Base-by-base conservation (phyloP, 2,329 filamentous ascomycete species). In the Neonectria neomacrospora region DNA sequence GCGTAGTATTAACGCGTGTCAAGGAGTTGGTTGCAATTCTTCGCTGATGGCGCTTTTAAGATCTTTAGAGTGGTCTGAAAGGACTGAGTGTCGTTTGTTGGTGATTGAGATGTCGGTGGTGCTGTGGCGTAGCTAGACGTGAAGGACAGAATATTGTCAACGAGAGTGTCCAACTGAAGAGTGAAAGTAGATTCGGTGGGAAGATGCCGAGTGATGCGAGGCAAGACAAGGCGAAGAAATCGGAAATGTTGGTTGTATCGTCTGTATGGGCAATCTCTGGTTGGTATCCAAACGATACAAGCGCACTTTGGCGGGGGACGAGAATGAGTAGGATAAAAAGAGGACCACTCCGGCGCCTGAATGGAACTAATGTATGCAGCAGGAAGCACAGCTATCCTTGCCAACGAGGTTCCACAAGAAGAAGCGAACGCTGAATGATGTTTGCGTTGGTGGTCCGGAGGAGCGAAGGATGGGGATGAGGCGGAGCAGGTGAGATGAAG, bases 371-470 rank as follows among this genome's bases (percentile, higher is more conserved):
- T 64, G 56, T 62, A 45, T 56, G 67, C 51, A 62, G 45, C 58
- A 69, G 69, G 70, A 65, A 72, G 70, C 70, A 64, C 70, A 72
- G 70, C 70, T 73, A 65, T 66, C 66, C 67, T 66, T 41, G 58
- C 52, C 55, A 52, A 57, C 39, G 47, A 45, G 48, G 70, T 71
- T 65, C 54, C 61, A 71, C 68, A 68, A 57, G 51, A 58, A 60
- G 70, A 72, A 69, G 67, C 58, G 68, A 71, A 61, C 48, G 63
- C 42, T 60, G 55, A 48, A 54, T 23, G 39, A 61, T 69, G 65
- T 58, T 67, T 72, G 57, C 39, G n/a, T 64, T 48, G 22, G 20
- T 50, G 47, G 28, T 42, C 41, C 41, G 32, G 41, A n/a, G 57
- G 55, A 55, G 30, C 51, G 44, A 55, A 22, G 45, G 47, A 45